Evolutionary conservation across 176 grass and related monocot species (phyloP), one percentile per base, ranked within the genome.

Genomic region (Panicum miliaceum): DNA sequence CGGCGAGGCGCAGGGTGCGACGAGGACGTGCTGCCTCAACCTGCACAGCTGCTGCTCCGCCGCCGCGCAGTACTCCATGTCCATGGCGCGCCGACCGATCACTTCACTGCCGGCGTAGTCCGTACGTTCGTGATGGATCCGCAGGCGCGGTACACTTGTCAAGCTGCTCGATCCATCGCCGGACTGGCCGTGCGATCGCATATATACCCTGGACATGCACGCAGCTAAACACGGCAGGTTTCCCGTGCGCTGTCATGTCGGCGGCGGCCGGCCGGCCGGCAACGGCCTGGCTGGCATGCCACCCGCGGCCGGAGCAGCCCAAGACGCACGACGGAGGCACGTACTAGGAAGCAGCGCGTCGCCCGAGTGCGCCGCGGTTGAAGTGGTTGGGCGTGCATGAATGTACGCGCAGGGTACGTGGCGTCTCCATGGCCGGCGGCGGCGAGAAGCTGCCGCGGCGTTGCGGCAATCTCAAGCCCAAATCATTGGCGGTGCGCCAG

Each of bases 281-380:
- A 79, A 79, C 15, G 54, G 58, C 84, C 76, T 56, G 68, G 84
- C 77, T 86, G 84, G 77, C 84, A 41, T 86, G 84, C 84, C 47
- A n/a, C 68, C 58, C 58, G 36, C 22, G 18, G 60, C 36, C 3
- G 68, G 11, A 12, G 84, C 84, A 80, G 36, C n/a, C 57, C 57
- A 38, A 71, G 78, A 64, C 48, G 60, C 84, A 86, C 67, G 84
- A 8, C 37, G 7, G 56, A 59, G 25, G 60, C 27, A 46, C 67
- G 58, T 45, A 80, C 84, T 48, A 64, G 68, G 84, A 79, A 85
- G 64, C n/a, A n/a, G n/a, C n/a, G n/a, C 75, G 66, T 80, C 45
- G 58, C 15, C 23, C 25, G 43, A 46, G 66, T 8, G 38, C 66
- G 66, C 18, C 64, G 70, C 29, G 29, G 58, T 66, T 41, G 59